Percentiles rank a stretch among this genome's conserved stretches.
Conservation (phyloP, 2,329 filamentous ascomycete genomes). For the Fusarium gaditjirri region DNA sequence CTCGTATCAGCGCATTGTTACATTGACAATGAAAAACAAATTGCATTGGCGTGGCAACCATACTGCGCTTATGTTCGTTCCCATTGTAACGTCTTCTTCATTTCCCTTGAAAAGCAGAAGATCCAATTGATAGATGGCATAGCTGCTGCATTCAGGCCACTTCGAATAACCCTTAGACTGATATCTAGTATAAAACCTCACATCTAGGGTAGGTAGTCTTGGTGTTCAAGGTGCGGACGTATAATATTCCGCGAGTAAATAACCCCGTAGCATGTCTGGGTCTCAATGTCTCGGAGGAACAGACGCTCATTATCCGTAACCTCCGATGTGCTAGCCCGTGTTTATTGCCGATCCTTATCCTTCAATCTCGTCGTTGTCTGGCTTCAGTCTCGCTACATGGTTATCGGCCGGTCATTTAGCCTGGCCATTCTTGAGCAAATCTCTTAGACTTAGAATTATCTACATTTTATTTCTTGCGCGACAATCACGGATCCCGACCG, state of each 20-base stretch:
- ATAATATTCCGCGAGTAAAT: neutral
- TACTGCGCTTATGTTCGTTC: too few species aligned
- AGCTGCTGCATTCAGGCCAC: fast-evolving
- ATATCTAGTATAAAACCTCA: fast-evolving
- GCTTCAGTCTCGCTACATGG: neutral
- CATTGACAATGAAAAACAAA: fast-evolving
- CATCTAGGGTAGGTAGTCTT: neutral
- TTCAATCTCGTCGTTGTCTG: neutral
- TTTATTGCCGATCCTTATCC: neutral
- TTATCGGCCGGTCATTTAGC: fast-evolving
- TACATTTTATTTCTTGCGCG: neutral
- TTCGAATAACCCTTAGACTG: fast-evolving
- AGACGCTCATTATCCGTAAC: fast-evolving
- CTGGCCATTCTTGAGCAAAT: fast-evolving
- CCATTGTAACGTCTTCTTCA: fast-evolving
- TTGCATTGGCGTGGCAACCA: neutral
- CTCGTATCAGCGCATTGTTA: neutral
- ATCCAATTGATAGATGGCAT: fast-evolving
- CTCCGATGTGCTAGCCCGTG: neutral
- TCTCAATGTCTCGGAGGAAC: neutral
- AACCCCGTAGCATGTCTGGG: too few species aligned
- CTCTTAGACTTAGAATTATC: neutral
- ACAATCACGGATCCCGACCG: neutral
- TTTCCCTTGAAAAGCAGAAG: neutral
- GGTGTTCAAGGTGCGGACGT: neutral